A percentile compares a stretch with the other conserved stretches of the same genome.
These are phyloP conservation scores for Lanzia echinophila DNA, from an alignment of 2,329 filamentous ascomycete genomes.

Conservation along the genomic window DNA sequence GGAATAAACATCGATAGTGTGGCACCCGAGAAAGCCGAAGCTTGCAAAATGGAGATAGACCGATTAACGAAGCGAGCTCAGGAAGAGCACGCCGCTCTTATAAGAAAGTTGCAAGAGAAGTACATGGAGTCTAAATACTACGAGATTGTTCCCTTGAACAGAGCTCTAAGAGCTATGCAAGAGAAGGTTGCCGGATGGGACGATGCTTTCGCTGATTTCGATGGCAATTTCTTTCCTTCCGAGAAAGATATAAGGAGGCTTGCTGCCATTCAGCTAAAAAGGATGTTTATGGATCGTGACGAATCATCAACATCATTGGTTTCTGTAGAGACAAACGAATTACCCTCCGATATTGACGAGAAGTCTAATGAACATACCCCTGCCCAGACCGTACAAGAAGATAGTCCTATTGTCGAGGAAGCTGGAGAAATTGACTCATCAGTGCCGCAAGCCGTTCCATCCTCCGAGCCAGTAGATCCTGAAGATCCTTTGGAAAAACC, in stretches of 20 bases:
- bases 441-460: conserved; percentile 50
- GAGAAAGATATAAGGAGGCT: conserved; percentile 94
- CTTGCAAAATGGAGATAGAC: conserved; percentile 77
- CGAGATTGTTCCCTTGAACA: conserved; percentile 90
- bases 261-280: conserved; percentile 86
- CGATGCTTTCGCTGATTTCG: conserved; percentile 80
- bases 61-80: conserved; percentile 69
- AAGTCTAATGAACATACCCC: conserved; percentile 32
- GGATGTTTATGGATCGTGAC: conserved; percentile 81
- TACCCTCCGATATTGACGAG: conserved; percentile 40
- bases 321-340: conserved; percentile 59
- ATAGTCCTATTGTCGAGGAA: conserved; percentile 58
- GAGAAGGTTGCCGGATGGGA: conserved; percentile 95
- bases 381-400: conserved; percentile 26
- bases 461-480: neutral
- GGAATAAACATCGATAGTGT: conserved; percentile 90
- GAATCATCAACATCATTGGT: conserved; percentile 71
- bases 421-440: conserved; percentile 57
- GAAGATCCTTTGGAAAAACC: neutral
- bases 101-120: conserved; percentile 75
- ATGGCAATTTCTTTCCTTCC: conserved; percentile 83
- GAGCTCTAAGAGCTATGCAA: conserved; percentile 80
- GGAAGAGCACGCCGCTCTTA: conserved; percentile 70
- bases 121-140: conserved; percentile 96
- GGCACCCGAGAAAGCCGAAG: conserved; percentile 75